Conservation (phyloP, 352 stramenopile genomes). For the Hyaloperonospora arabidopsidis region DNA sequence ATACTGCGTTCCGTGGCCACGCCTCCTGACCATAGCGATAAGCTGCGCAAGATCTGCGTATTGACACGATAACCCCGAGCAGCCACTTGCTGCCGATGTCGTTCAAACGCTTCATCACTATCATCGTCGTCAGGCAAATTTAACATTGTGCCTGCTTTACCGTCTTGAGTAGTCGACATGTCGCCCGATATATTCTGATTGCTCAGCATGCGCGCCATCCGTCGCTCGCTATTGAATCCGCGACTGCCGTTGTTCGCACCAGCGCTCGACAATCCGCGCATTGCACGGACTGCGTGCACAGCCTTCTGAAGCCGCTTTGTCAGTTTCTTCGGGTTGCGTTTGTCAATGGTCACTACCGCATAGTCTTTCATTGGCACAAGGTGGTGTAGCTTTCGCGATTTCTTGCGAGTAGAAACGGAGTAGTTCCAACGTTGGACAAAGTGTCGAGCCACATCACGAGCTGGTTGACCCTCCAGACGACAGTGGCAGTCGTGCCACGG, state of each 20-base stretch:
- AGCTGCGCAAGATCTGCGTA: slow-evolving; percentile 64
- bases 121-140: slow-evolving; percentile 26
- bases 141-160: slow-evolving; percentile 12
- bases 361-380: slow-evolving; percentile 74
- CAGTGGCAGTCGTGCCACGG: slow-evolving; percentile 84
- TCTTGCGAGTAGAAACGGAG: slow-evolving; percentile 72
- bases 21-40: slow-evolving; percentile 78
- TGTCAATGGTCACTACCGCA: slow-evolving; percentile 28
- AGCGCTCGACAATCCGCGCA: slow-evolving; percentile 26
- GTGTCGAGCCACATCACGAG: slow-evolving; percentile 72
- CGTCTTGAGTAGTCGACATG: slow-evolving; percentile 22
- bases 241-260: slow-evolving; percentile 27
- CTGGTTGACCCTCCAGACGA: slow-evolving; percentile 67
- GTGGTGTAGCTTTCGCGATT: slow-evolving; percentile 64
- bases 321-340: slow-evolving; percentile 33
- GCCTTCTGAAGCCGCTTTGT: slow-evolving; percentile 57
- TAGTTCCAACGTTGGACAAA: slow-evolving; percentile 88
- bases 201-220: slow-evolving; percentile 29
- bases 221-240: slow-evolving; percentile 38
- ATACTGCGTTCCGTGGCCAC: slow-evolving; percentile 82
- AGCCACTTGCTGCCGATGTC: slow-evolving; percentile 24
- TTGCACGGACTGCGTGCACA: slow-evolving; percentile 49
- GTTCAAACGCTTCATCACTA: slow-evolving; percentile 26
- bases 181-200: slow-evolving; percentile 21
- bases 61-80: slow-evolving; percentile 42